These are phyloP conservation scores for Phialemoniopsis sp. DNA, from an alignment of 2,329 filamentous ascomycete genomes.

Conservation along the genomic window DNA sequence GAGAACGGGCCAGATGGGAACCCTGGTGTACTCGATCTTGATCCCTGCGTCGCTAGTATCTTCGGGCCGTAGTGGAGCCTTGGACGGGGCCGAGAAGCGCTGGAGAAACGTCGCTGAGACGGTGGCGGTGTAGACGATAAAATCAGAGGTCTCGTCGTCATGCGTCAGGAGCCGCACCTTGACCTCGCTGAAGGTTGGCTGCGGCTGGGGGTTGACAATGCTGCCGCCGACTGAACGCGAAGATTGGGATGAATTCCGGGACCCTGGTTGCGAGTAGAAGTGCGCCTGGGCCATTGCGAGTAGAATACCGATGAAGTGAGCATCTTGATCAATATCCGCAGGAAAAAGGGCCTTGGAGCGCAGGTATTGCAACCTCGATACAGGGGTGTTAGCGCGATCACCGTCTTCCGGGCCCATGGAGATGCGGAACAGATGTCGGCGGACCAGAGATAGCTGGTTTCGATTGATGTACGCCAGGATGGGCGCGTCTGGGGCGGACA, in stretches of 20 bases:
- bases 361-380: slow-evolving; percentile 40
- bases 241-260: slow-evolving; percentile 16
- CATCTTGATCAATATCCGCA: slow-evolving; percentile 43
- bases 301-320: slow-evolving; percentile 46
- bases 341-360: slow-evolving; percentile 44
- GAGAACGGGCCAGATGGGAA: slow-evolving; percentile 50
- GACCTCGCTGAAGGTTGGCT: slow-evolving; percentile 38
- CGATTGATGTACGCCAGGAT: slow-evolving; percentile 45
- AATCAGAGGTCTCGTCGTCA: slow-evolving; percentile 40
- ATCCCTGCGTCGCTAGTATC: slow-evolving; percentile 27
- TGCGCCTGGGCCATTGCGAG: slow-evolving; percentile 54
- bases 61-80: slow-evolving; percentile 17
- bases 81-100: slow-evolving; percentile 44
- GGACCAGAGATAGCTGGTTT: slow-evolving; percentile 37
- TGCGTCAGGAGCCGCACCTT: slow-evolving; percentile 47
- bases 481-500: slow-evolving; percentile 16
- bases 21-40: slow-evolving; percentile 40
- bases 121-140: slow-evolving; percentile 48
- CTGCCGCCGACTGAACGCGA: slow-evolving; percentile 6
- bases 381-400: slow-evolving; percentile 36
- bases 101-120: slow-evolving; percentile 44
- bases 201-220: slow-evolving; percentile 4
- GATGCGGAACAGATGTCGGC: slow-evolving; percentile 43
- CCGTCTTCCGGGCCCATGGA: slow-evolving; percentile 29
- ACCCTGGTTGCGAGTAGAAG: slow-evolving; percentile 31